phyloP scores from a whole-genome alignment of 495 filamentous ascomycete species.

The Parachaetomium inaequale region DNA sequence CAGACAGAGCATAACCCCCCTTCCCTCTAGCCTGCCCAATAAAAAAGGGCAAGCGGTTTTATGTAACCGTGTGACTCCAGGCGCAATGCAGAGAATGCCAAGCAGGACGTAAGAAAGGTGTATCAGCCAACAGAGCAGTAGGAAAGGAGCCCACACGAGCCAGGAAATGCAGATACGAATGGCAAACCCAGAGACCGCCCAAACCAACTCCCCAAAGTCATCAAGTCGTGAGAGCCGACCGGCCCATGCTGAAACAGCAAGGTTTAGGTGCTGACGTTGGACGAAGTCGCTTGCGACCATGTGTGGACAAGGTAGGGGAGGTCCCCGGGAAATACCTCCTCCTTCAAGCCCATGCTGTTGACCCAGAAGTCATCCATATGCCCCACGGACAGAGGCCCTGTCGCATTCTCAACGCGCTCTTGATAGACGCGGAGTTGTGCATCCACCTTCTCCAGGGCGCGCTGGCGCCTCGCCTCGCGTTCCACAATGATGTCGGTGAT shows the following conservation, averaged over 20 bases:
- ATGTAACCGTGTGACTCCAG: conserved; percentile 35
- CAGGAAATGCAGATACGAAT: conserved; percentile 16
- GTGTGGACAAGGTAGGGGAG: conserved; percentile 30
- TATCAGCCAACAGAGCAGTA: background rate
- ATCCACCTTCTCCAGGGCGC: conserved; percentile 33
- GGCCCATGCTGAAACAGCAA: background rate
- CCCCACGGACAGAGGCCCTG: conserved; percentile 19
- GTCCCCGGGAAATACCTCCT: conserved; percentile 37
- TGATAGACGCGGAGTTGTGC: conserved; percentile 23
- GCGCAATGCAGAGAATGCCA: conserved; percentile 34
- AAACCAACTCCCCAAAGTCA: conserved; percentile 21
- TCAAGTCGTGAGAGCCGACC: conserved; percentile 24
- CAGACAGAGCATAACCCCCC: conserved; percentile 8
- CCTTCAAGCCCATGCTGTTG: conserved; percentile 43
- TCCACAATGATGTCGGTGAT: conserved; percentile 56
- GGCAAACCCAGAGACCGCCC: conserved; percentile 8
- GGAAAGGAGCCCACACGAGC: conserved; percentile 1
- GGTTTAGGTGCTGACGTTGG: conserved; percentile 3
- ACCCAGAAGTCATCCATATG: conserved; percentile 26
- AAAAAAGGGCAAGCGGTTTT: conserved; percentile 21
- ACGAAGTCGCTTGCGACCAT: conserved; percentile 19
- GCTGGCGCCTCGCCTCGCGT: conserved; percentile 51
- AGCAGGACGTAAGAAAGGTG: conserved; percentile 14
- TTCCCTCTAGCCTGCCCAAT: conserved; percentile 18
- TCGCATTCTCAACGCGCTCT: conserved; percentile 19